Conservation (phyloP, 2,329 filamentous ascomycete species). For the Amesomyces nigricolor region DNA sequence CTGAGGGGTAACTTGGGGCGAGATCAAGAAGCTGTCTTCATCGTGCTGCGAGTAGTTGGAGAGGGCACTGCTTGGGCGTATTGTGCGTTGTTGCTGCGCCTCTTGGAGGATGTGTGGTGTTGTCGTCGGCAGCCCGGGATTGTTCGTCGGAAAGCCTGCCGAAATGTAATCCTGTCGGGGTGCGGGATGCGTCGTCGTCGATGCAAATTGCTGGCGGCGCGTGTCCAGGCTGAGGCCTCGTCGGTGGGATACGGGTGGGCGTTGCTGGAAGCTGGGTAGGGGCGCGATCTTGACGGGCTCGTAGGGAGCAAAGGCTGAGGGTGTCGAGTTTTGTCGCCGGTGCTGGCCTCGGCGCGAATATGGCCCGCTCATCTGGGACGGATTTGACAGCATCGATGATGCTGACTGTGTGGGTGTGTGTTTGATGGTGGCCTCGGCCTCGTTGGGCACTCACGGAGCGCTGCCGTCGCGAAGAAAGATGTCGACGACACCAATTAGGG, state of each 20-base stretch:
- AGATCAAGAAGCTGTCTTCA: slow-evolving; percentile 52
- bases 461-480: slow-evolving; percentile 34
- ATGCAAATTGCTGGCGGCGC: slow-evolving; percentile 50
- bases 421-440: not conserved
- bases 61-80: slow-evolving; percentile 62
- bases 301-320: slow-evolving; percentile 52
- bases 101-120: slow-evolving; percentile 80
- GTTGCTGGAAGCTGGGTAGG: slow-evolving; percentile 51
- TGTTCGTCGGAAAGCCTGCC: slow-evolving; percentile 52
- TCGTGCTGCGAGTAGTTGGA: slow-evolving; percentile 26
- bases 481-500: not conserved
- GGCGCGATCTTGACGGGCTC: slow-evolving; percentile 65
- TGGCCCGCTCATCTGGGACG: slow-evolving; percentile 58
- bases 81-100: slow-evolving; percentile 82
- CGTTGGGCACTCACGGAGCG: slow-evolving; percentile 43
- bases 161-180: slow-evolving; percentile 44
- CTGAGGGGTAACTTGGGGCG: slow-evolving; percentile 51
- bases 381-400: slow-evolving; percentile 36
- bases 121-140: slow-evolving; percentile 51
- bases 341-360: slow-evolving; percentile 70
- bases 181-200: slow-evolving; percentile 22
- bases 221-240: slow-evolving; percentile 81
- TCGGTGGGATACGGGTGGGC: slow-evolving; percentile 55
- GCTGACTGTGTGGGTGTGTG: slow-evolving; percentile 19
- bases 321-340: slow-evolving; percentile 83